These are phyloP conservation scores for Entomortierella lignicola DNA, from an alignment of 192 early-diverging fungal species.

Conservation along the genomic window DNA sequence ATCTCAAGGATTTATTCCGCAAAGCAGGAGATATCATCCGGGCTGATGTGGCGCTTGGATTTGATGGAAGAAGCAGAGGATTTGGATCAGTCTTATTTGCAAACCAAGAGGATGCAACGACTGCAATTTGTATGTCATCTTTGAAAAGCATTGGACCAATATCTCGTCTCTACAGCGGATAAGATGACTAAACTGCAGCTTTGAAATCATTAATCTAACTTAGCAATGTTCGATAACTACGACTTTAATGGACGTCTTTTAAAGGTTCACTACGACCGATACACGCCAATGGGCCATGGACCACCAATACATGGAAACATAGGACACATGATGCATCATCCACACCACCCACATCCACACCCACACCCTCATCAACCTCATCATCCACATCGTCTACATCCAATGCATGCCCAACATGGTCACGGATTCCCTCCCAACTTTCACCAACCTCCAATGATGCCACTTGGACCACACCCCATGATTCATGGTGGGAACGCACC, in stretches of 20 bases:
- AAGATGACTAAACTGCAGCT: neutral
- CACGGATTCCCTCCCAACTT: constrained; percentile 34
- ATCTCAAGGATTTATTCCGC: constrained; percentile 84
- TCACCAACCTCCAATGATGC: constrained; percentile 39
- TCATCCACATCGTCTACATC: constrained; percentile 27
- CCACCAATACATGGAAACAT: constrained; percentile 42
- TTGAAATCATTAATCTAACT: neutral
- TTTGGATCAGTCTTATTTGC: constrained; percentile 81
- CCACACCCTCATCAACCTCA: constrained; percentile 34
- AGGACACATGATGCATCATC: constrained; percentile 42
- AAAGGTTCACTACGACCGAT: constrained; percentile 67
- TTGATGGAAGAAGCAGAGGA: constrained; percentile 75
- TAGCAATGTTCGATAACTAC: constrained; percentile 63
- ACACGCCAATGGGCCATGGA: constrained; percentile 41
- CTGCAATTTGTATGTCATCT: constrained; percentile 67
- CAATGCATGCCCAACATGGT: constrained; percentile 25
- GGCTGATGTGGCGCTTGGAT: constrained; percentile 74
- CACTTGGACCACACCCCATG: constrained; percentile 29
- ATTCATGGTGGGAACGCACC: constrained; percentile 4
- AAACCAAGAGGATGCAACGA: constrained; percentile 74
- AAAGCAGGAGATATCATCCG: constrained; percentile 73
- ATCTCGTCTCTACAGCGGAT: too few species aligned
- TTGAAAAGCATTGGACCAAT: too few species aligned
- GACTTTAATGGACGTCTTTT: constrained; percentile 62
- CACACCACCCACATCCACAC: constrained; percentile 40